phyloP scores from a whole-genome alignment of 2,329 filamentous ascomycete genomes.

The Myriangium duriaei region DNA sequence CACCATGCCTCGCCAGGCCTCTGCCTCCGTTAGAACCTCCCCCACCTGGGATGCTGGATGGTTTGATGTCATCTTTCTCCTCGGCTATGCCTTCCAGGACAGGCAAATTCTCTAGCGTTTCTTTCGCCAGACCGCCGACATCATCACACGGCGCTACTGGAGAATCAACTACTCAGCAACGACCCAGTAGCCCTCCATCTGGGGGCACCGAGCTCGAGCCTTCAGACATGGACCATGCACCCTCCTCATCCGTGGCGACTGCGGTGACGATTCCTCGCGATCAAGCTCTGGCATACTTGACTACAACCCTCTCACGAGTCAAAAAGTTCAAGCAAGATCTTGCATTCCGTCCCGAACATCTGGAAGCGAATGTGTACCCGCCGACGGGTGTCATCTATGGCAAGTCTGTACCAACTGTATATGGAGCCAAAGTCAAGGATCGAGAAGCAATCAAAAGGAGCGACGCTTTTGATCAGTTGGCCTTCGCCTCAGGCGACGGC shows the following conservation, averaged over 20 bases:
- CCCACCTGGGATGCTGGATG: conserved; percentile 30
- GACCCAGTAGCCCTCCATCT: conserved; percentile 9
- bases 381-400: conserved; percentile 75
- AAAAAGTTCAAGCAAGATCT: conserved; percentile 67
- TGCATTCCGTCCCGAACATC: conserved; percentile 46
- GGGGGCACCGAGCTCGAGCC: conserved; percentile 7
- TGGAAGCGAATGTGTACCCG: conserved; percentile 61
- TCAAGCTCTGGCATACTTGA: conserved; percentile 53
- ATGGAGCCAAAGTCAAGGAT: conserved; percentile 61
- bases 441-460: conserved; percentile 60
- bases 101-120: neutral
- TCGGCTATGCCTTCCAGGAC: conserved; percentile 15
- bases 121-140: neutral
- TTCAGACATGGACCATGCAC: conserved; percentile 9
- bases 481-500: conserved; percentile 79
- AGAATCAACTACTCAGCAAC: conserved; percentile 16
- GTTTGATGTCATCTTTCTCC: conserved; percentile 35
- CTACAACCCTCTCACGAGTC: conserved; percentile 57
- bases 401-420: conserved; percentile 76
- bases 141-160: conserved; percentile 10
- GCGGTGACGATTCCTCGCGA: conserved; percentile 42
- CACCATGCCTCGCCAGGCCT: conserved; percentile 61
- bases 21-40: conserved; percentile 41
- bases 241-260: conserved; percentile 20
- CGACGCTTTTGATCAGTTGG: conserved; percentile 74